Base-by-base conservation (phyloP, 306 rosid species). In the Rosa lucieae region DNA sequence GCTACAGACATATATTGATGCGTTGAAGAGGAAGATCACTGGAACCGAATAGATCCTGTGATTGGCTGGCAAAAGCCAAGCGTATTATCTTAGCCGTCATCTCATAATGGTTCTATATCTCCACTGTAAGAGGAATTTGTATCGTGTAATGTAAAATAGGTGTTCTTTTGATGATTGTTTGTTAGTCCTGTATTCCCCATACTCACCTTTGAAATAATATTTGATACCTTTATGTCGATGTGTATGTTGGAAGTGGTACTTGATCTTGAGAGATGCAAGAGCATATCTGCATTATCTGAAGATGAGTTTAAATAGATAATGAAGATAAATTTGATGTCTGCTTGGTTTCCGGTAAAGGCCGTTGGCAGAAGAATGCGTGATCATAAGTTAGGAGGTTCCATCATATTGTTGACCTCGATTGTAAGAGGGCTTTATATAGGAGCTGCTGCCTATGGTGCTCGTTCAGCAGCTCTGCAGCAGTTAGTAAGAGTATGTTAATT, bases 21-120 rank as follows among this genome's bases (percentile, higher is more conserved):
- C 79, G 42, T 78, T 96, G 87, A 96, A 96, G 94, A 96, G 93
- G 93, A 96, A 93, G 89, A 91, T 91, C 74, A 81, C 98, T 6
- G 98, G 99, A 82, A 81, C 96, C 8, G 99, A 93, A 79, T 96
- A 88, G 84, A 80, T 74, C 69, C 43, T 55, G 46, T 71, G 51
- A 40, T 56, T 21, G 44, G 77, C 68, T 75, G 35, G 70, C 80
- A 48, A 52, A 59, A 32, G 56, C 84, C 56, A 62, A 77, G 88
- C 74, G 52, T 39, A 73, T 74, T 13, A 12, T 73, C 70, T 63
- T 32, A 51, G 43, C 69, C 82, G 47, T 75, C 88, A 82, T 88
- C 80, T 80, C 72, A 79, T 88, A 77, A 81, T 85, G 83, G 77
- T 70, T 81, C 67, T 83, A 84, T 76, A 75, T 81, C 72, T 82